Evolutionary conservation across 805 yeast species (phyloP).

Genomic region (Danielia oregonensis): DNA sequence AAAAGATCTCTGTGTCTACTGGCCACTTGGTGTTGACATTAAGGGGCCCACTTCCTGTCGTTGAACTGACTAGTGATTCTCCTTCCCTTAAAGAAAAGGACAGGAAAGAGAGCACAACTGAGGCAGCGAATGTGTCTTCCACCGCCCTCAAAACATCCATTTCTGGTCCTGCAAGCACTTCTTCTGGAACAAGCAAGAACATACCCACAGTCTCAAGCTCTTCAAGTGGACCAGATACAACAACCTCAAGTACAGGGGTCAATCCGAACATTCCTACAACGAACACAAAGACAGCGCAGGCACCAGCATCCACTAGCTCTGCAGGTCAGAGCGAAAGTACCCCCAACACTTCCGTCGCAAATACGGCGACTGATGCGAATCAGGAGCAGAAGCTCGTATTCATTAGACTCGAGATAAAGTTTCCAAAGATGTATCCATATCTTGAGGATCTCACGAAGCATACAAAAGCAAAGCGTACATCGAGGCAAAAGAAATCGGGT

Average conservation of each 20-base stretch:
- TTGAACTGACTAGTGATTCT: neutral
- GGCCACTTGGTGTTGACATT: slow-evolving; percentile 76
- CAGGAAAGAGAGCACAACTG: slow-evolving; percentile 2
- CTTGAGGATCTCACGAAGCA: slow-evolving; percentile 38
- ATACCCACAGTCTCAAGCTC: no score
- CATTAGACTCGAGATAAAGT: slow-evolving; percentile 62
- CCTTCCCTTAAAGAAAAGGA: neutral
- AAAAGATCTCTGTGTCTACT: slow-evolving; percentile 81
- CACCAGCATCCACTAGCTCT: neutral
- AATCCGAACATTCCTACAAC: neutral
- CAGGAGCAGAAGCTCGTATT: slow-evolving; percentile 50
- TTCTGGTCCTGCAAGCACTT: neutral
- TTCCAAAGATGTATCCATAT: slow-evolving; percentile 73
- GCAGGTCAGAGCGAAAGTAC: slow-evolving; percentile 2
- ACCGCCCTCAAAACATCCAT: neutral
- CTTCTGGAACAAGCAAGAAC: no score
- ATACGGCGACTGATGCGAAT: slow-evolving; percentile 10
- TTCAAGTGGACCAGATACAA: no score
- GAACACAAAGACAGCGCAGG: neutral
- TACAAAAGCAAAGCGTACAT: slow-evolving; percentile 2
- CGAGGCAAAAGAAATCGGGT: slow-evolving; percentile 16
- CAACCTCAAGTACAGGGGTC: neutral
- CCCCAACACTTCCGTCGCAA: slow-evolving; percentile 3
- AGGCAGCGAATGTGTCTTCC: neutral
- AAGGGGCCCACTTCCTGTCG: slow-evolving; percentile 49